Conservation (phyloP, 2,329 filamentous ascomycete genomes). For the Botrytis paeoniae region DNA sequence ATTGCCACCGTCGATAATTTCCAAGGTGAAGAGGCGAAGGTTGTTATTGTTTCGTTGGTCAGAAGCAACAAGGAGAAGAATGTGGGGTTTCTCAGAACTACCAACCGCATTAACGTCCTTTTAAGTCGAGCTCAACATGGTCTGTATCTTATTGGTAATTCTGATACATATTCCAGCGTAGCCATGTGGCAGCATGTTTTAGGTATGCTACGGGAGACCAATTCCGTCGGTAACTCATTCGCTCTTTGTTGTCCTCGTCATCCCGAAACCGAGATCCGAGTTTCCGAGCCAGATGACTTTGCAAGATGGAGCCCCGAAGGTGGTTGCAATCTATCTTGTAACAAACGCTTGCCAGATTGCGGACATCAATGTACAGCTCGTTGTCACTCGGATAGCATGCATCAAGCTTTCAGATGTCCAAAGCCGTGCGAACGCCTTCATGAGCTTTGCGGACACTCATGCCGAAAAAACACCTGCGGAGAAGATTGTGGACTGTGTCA, state of each 20-base stretch:
- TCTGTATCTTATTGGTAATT: constrained; percentile 69
- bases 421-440: constrained; percentile 45
- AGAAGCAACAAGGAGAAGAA: constrained; percentile 60
- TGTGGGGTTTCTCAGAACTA: constrained; percentile 63
- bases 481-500: constrained; percentile 43
- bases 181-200: constrained; percentile 63
- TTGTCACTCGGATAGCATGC: constrained; percentile 49
- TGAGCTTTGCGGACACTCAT: constrained; percentile 45
- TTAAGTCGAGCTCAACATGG: constrained; percentile 65
- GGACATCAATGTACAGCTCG: constrained; percentile 47
- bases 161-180: constrained; percentile 53
- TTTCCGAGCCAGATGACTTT: constrained; percentile 28
- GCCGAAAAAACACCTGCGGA: constrained; percentile 43
- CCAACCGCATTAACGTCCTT: constrained; percentile 68
- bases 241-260: constrained; percentile 62
- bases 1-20: constrained; percentile 71
- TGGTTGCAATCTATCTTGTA: constrained; percentile 41
- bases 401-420: constrained; percentile 46
- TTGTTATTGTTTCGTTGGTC: constrained; percentile 68
- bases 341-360: constrained; percentile 40
- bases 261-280: constrained; percentile 41
- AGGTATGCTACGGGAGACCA: constrained; percentile 45
- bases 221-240: constrained; percentile 50
- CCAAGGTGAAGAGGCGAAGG: constrained; percentile 64
- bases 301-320: constrained; percentile 55